Evolutionary conservation across 139 green algal species (phyloP).

Genomic region (Chlorella sp.): DNA sequence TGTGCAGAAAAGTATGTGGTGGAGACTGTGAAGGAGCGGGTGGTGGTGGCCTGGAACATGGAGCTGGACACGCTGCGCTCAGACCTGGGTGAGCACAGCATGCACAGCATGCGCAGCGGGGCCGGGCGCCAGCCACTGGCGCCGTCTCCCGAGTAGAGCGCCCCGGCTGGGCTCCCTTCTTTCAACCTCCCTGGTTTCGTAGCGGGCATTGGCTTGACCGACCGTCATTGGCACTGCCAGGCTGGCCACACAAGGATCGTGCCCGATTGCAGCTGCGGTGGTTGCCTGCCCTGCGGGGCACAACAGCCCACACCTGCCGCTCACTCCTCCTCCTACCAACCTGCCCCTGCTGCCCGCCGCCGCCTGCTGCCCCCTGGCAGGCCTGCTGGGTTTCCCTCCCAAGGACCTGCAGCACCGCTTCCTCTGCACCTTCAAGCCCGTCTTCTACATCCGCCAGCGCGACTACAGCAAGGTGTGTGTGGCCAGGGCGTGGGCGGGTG

Average conservation of each 20-base stretch:
- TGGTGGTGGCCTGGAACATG: conserved; percentile 91
- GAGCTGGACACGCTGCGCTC: conserved; percentile 95
- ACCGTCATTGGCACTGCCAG: too few relatives aligned
- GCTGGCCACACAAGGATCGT: too few relatives aligned
- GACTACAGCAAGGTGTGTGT: conserved; percentile 75
- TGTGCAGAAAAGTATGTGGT: conserved; percentile 58
- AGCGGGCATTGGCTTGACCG: too few relatives aligned
- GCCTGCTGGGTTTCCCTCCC: conserved; percentile 84
- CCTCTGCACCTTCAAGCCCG: conserved; percentile 79
- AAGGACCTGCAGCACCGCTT: conserved; percentile 90
- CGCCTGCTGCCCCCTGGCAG: conserved; percentile 24
- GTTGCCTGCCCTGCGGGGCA: too few relatives aligned
- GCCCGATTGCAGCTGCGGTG: too few relatives aligned
- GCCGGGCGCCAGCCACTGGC: neutral
- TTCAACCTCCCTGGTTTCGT: too few relatives aligned
- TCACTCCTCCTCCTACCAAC: neutral
- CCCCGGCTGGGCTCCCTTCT: neutral
- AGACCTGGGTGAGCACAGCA: conserved; percentile 71
- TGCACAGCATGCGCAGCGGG: neutral
- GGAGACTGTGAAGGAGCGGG: conserved; percentile 55
- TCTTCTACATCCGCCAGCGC: conserved; percentile 87
- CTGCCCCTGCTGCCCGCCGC: neutral
- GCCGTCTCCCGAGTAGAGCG: neutral
- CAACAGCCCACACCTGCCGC: too few relatives aligned
- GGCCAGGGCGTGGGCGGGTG: neutral